phyloP scores from a whole-genome alignment of 345 rosid species.

The Gossypium ekmanianum region DNA sequence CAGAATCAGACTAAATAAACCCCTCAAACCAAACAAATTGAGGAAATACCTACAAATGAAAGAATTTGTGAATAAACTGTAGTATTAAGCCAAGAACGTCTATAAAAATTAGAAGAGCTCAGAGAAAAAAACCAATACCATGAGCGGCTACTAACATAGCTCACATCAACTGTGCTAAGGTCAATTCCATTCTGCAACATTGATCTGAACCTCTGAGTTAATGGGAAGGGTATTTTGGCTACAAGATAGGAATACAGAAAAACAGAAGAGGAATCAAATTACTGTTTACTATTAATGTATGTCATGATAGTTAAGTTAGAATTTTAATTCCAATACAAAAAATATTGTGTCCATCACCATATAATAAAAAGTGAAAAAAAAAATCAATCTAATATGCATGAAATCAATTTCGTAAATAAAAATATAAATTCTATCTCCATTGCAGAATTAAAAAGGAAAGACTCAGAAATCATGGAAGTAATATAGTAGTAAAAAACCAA shows the following conservation, averaged over 20 bases:
- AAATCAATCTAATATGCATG: neutral
- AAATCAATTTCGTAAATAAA: neutral
- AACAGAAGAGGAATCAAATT: constrained; percentile 14
- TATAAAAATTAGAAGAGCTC: constrained; percentile 8
- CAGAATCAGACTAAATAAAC: constrained; percentile 90
- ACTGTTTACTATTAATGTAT: neutral
- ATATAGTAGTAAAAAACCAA: constrained; percentile 12
- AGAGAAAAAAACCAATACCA: constrained; percentile 49
- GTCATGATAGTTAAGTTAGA: constrained; percentile 3
- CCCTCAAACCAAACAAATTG: constrained; percentile 95
- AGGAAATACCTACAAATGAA: constrained; percentile 72
- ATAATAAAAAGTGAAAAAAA: neutral
- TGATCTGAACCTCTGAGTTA: constrained; percentile 95
- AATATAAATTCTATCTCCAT: neutral
- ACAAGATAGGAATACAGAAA: constrained; percentile 14
- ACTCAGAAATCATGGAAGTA: neutral
- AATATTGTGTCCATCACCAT: neutral
- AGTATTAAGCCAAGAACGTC: constrained; percentile 11
- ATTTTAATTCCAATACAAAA: neutral
- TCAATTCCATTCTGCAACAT: constrained; percentile 99
- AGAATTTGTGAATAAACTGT: constrained; percentile 13
- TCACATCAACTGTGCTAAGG: constrained; percentile 96
- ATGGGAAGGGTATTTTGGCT: constrained; percentile 98
- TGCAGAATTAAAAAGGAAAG: neutral
- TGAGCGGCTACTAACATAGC: constrained; percentile 98